Base-by-base conservation (phyloP, 2,329 filamentous ascomycete genomes). In the Sporothrix variecibatus region DNA sequence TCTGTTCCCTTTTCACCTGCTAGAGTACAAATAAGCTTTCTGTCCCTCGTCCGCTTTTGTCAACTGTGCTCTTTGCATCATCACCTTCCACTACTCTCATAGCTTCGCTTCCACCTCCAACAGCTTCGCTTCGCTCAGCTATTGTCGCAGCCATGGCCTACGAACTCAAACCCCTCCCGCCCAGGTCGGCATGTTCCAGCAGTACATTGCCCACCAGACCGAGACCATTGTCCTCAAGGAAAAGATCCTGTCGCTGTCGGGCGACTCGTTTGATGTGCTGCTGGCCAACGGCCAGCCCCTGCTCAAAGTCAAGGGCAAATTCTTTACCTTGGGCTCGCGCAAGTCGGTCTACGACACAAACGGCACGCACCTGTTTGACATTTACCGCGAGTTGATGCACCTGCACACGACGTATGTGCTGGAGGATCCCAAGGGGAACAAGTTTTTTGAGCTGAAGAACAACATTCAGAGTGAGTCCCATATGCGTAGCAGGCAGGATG, bases 191-290 rank as follows among this genome's bases (percentile, higher is more conserved):
- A n/a, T 77, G 46, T 77, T 74, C 60, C 1, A 7, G 28, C 65
- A 75, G 40, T 76, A 71, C 31, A 20, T 77, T 20, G 75, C 77
- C 28, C 46, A 20, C 20, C 46, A 74, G 74, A 15, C 80, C 6
- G 84, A 86, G 78, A 88, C 86, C 1, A 81, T 93, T 7, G 79
- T 88, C 1, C 82, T 93, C 68, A 88, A 86, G 77, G 90, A 92
- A 78, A 90, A 89, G 77, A 83, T 91, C 23, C 80, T 90, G 74
- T 91, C 90, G 2, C 81, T 91, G 9, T 86, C 86, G 0, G 89
- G 89, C 74, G 90, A 92, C 82, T 88, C 86, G 80, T 93, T 92
- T 81, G 87, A 88, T 76, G 87, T 93, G 80, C 87, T 85, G 72
- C 85, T 87, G 5, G 81, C 85, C 62, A 86, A 85, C 74, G 89